Evolutionary conservation across 2,329 filamentous ascomycete genomes (phyloP).

Genomic region (Diaporthe vexans): DNA sequence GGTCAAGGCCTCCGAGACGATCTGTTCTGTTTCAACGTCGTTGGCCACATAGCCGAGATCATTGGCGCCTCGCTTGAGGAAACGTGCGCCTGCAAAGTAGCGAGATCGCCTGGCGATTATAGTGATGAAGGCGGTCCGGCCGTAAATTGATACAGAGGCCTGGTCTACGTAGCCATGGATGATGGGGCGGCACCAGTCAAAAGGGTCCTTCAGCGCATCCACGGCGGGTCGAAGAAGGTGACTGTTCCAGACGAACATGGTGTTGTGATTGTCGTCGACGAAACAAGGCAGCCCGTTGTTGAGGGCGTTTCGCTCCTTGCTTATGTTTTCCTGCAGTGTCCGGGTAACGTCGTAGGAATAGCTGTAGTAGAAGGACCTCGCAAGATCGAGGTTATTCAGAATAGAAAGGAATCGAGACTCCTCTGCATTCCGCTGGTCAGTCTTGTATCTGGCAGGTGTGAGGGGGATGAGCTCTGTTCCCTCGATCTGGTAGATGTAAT

Average conservation of each 20-base stretch:
- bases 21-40: constrained; percentile 98
- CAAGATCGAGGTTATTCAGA: constrained; percentile 90
- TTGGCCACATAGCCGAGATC: constrained; percentile 97
- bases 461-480: constrained; percentile 92
- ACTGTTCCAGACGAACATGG: constrained; percentile 99
- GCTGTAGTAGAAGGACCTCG: constrained; percentile 96
- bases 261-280: constrained; percentile 78
- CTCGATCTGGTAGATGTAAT: constrained; percentile 96
- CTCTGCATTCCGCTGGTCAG: constrained; percentile 85
- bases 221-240: constrained; percentile 85
- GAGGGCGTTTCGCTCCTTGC: constrained; percentile 80
- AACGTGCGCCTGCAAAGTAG: constrained; percentile 93
- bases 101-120: constrained; percentile 93
- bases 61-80: constrained; percentile 94
- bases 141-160: constrained; percentile 86
- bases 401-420: constrained; percentile 92
- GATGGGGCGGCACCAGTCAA: constrained; percentile 96
- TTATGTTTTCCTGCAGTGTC: constrained; percentile 93
- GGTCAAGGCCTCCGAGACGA: constrained; percentile 93
- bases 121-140: constrained; percentile 89
- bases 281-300: constrained; percentile 73
- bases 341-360: constrained; percentile 97
- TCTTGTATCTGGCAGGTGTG: constrained; percentile 80
- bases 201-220: constrained; percentile 80
- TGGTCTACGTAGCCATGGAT: constrained; percentile 98